These are phyloP conservation scores for Phytopythium sindhum DNA, from an alignment of 352 stramenopile species.

Conservation along the genomic window DNA sequence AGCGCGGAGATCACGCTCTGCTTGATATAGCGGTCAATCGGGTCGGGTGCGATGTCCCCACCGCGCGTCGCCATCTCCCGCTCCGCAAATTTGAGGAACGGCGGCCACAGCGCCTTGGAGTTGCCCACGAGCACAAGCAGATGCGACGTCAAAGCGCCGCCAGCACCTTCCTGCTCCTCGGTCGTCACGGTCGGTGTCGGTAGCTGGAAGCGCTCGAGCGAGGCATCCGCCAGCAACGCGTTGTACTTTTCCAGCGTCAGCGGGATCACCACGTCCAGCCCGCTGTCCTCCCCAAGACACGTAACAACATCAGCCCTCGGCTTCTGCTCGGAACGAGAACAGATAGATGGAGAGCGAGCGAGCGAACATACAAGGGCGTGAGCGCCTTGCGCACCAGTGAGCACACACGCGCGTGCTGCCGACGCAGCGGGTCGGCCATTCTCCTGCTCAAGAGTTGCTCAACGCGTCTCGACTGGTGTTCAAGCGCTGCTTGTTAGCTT, in stretches of 20 bases:
- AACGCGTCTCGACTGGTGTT: too few species aligned
- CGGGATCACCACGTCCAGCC: conserved; percentile 65
- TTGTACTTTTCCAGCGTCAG: conserved; percentile 70
- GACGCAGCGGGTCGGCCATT: neutral
- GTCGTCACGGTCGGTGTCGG: conserved; percentile 15
- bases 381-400: conserved; percentile 6
- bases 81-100: conserved; percentile 42
- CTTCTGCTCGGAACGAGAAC: neutral
- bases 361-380: neutral
- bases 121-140: conserved; percentile 72
- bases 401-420: conserved; percentile 3
- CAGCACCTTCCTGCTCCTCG: conserved; percentile 1
- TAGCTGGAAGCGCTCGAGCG: conserved; percentile 44
- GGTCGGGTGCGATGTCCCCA: conserved; percentile 34
- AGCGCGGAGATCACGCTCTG: conserved; percentile 31
- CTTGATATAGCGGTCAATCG: conserved; percentile 58
- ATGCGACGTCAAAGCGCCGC: conserved; percentile 35
- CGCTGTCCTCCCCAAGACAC: conserved; percentile 19
- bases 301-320: neutral
- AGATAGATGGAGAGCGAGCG: neutral
- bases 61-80: conserved; percentile 22
- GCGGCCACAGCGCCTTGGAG: conserved; percentile 47
- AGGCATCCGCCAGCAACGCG: conserved; percentile 25
- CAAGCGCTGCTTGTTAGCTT: too few species aligned
- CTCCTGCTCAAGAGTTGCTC: too few species aligned